Percentiles rank a stretch among this genome's conserved stretches.
phyloP scores from a whole-genome alignment of 306 rosid genomes.

The Prunus mume region DNA sequence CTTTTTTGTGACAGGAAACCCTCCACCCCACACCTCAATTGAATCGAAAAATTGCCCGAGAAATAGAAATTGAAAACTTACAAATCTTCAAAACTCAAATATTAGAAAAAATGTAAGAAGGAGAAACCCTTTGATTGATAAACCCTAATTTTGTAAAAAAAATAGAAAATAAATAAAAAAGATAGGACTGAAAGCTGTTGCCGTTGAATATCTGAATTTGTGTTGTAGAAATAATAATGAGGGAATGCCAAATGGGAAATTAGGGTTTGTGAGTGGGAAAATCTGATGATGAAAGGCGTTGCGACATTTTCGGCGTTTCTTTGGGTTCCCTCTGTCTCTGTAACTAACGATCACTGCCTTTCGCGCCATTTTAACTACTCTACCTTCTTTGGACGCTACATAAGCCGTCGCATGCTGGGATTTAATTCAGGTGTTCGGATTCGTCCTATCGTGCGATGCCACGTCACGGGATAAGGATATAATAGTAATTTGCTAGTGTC shows the following conservation, averaged over 20 bases:
- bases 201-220: not conserved
- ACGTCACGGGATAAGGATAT: not conserved
- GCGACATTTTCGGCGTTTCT: constrained; percentile 33
- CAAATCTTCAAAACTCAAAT: not conserved
- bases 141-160: constrained; percentile 1
- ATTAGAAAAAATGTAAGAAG: not conserved
- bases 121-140: not conserved
- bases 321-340: constrained; percentile 23
- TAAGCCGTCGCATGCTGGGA: not conserved
- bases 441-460: not conserved
- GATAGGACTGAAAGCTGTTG: not conserved
- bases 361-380: constrained; percentile 32
- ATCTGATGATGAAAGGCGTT: constrained; percentile 23
- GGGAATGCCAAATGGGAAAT: constrained; percentile 19
- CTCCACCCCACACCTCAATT: not conserved
- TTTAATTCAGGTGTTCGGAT: not conserved
- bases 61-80: not conserved
- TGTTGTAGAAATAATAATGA: not conserved
- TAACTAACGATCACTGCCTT: constrained; percentile 18
- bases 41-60: not conserved
- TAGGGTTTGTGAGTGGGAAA: constrained; percentile 39
- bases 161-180: not conserved
- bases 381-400: not conserved
- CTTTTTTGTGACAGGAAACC: not conserved
- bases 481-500: not conserved